Percentiles rank a stretch among this genome's conserved stretches.
Conservation (phyloP, 2,329 filamentous ascomycete genomes). For the Fusarium sterilihyphosum region DNA sequence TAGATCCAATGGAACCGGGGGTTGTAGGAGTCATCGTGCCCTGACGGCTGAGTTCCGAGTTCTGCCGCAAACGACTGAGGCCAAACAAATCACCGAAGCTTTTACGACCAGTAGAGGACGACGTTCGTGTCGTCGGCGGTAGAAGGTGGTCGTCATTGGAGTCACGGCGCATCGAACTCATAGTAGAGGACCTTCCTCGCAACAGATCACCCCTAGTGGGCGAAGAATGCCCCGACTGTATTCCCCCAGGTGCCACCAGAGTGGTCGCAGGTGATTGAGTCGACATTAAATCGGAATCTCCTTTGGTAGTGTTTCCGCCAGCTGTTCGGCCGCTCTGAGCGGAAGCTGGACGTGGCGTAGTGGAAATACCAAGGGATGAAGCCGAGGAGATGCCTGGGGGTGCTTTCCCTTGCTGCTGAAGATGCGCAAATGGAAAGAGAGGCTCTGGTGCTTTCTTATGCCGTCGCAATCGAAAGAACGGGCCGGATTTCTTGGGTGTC, state of each 20-base stretch:
- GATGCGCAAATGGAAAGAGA: conserved; percentile 84
- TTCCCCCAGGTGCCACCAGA: conserved; percentile 53
- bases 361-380: conserved; percentile 51
- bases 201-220: conserved; percentile 69
- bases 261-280: conserved; percentile 58
- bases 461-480: conserved; percentile 84
- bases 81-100: conserved; percentile 92
- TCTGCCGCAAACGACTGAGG: conserved; percentile 80
- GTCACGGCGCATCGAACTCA: conserved; percentile 81
- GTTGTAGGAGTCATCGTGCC: conserved; percentile 75
- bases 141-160: conserved; percentile 77
- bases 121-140: conserved; percentile 76
- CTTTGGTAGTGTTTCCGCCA: conserved; percentile 30
- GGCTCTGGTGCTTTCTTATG: conserved; percentile 78
- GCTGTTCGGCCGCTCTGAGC: conserved; percentile 46
- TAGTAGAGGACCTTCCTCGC: conserved; percentile 86
- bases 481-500: conserved; percentile 71
- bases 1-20: conserved; percentile 76
- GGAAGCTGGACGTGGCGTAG: conserved; percentile 50
- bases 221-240: conserved; percentile 73
- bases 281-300: conserved; percentile 25
- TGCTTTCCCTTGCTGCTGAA: conserved; percentile 75
- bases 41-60: conserved; percentile 77
- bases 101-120: conserved; percentile 88
- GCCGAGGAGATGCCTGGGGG: conserved; percentile 53